Percentiles rank a stretch among this genome's conserved stretches.
Conservation (phyloP, 192 early-diverging fungal genomes). For the Powellomyces hirtus region DNA sequence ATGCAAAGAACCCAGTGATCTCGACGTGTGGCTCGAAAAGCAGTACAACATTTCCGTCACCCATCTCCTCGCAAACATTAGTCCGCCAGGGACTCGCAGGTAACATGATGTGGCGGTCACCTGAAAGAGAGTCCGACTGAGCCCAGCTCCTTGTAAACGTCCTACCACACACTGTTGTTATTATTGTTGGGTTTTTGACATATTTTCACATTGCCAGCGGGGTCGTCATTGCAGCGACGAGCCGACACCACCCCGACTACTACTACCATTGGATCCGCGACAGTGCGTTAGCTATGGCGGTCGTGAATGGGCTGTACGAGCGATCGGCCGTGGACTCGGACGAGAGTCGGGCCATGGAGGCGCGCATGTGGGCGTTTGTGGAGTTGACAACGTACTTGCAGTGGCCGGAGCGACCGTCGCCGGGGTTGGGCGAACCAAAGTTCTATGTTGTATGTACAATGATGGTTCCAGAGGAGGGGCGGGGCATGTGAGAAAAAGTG, state of each 20-base stretch:
- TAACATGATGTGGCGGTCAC: background rate
- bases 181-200: background rate
- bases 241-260: slow-evolving; percentile 52
- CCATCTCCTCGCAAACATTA: slow-evolving; percentile 23
- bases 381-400: slow-evolving; percentile 19
- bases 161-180: too few relatives aligned
- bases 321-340: background rate
- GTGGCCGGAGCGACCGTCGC: slow-evolving; percentile 18
- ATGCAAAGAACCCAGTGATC: background rate
- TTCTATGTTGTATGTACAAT: slow-evolving; percentile 57
- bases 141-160: too few relatives aligned
- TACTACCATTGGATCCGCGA: slow-evolving; percentile 76
- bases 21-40: slow-evolving; percentile 3
- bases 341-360: slow-evolving; percentile 5
- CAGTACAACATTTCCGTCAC: background rate
- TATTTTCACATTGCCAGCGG: background rate
- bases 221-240: slow-evolving; percentile 11
- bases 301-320: slow-evolving; percentile 26
- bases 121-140: too few relatives aligned
- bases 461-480: background rate
- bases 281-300: slow-evolving; percentile 57
- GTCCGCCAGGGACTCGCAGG: background rate
- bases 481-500: background rate
- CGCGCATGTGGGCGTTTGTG: slow-evolving; percentile 39
- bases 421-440: slow-evolving; percentile 65